Evolutionary conservation across 306 rosid genomes (phyloP), one percentile per base, ranked within the genome.

Genomic region (Fagus sylvatica): DNA sequence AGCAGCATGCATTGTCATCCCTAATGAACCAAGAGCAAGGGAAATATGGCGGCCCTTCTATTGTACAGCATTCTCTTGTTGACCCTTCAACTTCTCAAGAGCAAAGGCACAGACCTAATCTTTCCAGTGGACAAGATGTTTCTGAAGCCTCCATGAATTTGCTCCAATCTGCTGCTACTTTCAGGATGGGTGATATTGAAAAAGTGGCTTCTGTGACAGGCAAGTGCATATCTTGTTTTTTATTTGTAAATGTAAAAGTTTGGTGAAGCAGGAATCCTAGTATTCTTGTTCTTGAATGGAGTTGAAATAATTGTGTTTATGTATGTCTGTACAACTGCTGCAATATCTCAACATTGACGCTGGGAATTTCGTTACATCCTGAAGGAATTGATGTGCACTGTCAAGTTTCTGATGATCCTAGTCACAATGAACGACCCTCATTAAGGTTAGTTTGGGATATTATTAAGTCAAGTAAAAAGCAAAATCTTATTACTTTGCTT

Each of bases 371-470:
- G 36, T 53, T 74, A 76, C 75, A 78, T 78, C 57, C 74, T 9
- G 75, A 78, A 74, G 79, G 77, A 70, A 81, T 78, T 66, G 79
- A 76, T 76, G 51, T 65, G 56, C 88, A 75, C 15, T 80, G 79
- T 82, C 77, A 81, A 68, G 17, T 15, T 62, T 79, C 86, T 32
- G 53, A 57, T 67, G 84, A 74, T 73, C 83, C 74, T 55, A 36
- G 67, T 73, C 87, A 4, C 68, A 78, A 85, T 49, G 87, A 79
- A 75, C 85, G 71, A 46, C 77, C 76, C 62, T 78, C 86, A 17
- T 49, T 73, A 75, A 85, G 96, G 96, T 90, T 69, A 82, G 86
- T 82, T 19, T 56, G 17, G 76, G 42, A 69, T 34, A 42, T 32
- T 84, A 73, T 62, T 61, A 34, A 74, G 39, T 72, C 69, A 39